A percentile compares a stretch with the other conserved stretches of the same genome.
Evolutionary conservation across 2,329 filamentous ascomycete species (phyloP).

Genomic region (Pseudogymnoascus sp.): DNA sequence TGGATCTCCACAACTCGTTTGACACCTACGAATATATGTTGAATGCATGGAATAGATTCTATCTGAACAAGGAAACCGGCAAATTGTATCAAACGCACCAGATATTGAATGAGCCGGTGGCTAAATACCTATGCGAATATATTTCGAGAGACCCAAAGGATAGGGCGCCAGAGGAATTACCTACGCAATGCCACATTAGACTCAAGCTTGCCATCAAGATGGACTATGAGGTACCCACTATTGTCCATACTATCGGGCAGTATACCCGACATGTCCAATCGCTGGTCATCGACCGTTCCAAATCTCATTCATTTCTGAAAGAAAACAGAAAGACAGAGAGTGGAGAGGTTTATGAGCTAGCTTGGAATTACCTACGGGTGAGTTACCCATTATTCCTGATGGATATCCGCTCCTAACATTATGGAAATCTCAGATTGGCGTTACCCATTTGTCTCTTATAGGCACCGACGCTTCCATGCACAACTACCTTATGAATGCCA

Average conservation of each 20-base stretch:
- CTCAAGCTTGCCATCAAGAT: background rate
- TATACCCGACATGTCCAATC: background rate
- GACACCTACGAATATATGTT: background rate
- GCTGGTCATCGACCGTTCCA: background rate
- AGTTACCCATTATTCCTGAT: background rate
- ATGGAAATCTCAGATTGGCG: background rate
- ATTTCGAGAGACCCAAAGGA: background rate
- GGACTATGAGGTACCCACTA: background rate
- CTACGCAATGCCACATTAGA: background rate
- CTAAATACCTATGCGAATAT: background rate
- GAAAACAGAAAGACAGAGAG: background rate
- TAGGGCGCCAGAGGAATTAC: background rate
- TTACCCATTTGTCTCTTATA: background rate
- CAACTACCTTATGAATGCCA: background rate
- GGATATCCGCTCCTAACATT: background rate
- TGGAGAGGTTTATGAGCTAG: background rate
- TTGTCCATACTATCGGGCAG: background rate
- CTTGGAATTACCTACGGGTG: background rate
- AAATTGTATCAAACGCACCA: background rate
- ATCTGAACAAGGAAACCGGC: background rate
- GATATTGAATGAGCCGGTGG: background rate
- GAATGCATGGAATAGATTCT: slow-evolving; percentile 2
- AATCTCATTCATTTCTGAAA: background rate
- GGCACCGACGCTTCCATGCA: background rate
- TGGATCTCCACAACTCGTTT: background rate